Percentiles rank a stretch among this genome's conserved stretches.
phyloP scores from a whole-genome alignment of 345 rosid species.

The Salix brachista region DNA sequence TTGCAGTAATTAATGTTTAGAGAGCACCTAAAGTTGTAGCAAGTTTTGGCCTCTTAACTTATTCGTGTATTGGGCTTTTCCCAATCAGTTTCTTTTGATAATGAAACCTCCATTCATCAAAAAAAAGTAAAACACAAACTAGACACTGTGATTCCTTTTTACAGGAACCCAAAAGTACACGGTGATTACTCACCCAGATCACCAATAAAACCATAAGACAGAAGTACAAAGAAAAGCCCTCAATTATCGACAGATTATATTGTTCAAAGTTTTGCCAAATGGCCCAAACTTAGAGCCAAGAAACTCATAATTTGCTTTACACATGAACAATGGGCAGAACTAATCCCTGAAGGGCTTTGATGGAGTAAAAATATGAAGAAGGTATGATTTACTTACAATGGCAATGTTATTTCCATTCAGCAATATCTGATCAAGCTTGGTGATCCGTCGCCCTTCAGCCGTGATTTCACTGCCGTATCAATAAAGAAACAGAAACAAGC shows the following conservation, averaged over 20 bases:
- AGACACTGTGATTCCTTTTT: not conserved
- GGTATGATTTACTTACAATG: constrained; percentile 51
- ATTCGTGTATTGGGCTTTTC: too few species aligned
- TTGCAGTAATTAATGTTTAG: too few species aligned
- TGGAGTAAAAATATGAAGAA: not conserved
- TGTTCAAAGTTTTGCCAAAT: not conserved
- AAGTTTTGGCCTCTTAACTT: too few species aligned
- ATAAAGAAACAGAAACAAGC: not conserved
- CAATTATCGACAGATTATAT: not conserved
- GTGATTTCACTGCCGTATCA: constrained; percentile 67
- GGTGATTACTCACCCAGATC: not conserved
- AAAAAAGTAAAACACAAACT: too few species aligned
- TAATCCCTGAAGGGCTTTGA: not conserved
- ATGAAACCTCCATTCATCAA: too few species aligned
- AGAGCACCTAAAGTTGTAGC: too few species aligned
- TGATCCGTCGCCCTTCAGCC: constrained; percentile 79
- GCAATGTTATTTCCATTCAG: constrained; percentile 96
- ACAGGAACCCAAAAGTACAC: too few species aligned
- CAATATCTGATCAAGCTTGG: constrained; percentile 94
- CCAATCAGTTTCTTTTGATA: too few species aligned
- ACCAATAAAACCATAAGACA: not conserved
- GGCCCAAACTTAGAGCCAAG: not conserved
- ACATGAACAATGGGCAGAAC: not conserved
- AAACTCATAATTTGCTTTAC: not conserved
- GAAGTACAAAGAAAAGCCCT: not conserved